Evolutionary conservation across 1,284 basidiomycete species (phyloP).

Genomic region (Macrocybe sp.): DNA sequence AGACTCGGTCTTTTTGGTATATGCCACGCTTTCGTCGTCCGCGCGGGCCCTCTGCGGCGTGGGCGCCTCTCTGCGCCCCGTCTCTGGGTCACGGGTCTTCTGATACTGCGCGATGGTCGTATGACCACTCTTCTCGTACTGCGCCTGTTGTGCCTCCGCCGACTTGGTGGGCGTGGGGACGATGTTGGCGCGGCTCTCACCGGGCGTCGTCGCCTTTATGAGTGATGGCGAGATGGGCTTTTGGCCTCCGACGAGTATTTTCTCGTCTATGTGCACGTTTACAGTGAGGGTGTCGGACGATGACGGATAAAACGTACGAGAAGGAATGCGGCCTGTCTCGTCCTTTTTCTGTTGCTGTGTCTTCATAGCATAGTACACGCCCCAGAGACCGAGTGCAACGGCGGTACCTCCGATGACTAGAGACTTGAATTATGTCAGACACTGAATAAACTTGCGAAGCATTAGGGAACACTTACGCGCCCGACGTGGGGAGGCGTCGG

Average conservation of each 20-base stretch:
- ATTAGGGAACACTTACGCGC: background rate
- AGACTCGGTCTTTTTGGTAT: slow-evolving; percentile 12
- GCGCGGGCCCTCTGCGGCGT: slow-evolving; percentile 12
- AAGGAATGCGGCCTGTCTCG: slow-evolving; percentile 9
- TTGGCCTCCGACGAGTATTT: background rate
- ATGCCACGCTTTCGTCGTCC: slow-evolving; percentile 6
- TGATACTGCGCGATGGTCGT: slow-evolving; percentile 7
- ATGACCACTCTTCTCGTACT: slow-evolving; percentile 3
- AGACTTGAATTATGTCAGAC: slow-evolving; percentile 4
- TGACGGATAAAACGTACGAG: slow-evolving; percentile 8
- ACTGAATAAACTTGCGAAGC: background rate
- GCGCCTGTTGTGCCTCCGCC: slow-evolving; percentile 6
- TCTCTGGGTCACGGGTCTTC: slow-evolving; percentile 1
- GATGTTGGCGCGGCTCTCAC: slow-evolving; percentile 2
- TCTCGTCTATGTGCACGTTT: background rate
- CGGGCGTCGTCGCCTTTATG: slow-evolving; percentile 7
- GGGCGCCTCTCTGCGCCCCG: slow-evolving; percentile 10
- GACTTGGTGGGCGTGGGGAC: slow-evolving; percentile 8
- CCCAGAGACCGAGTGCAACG: slow-evolving; percentile 12
- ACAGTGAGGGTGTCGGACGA: too few relatives aligned
- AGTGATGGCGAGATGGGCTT: slow-evolving; percentile 15
- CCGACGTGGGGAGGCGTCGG: background rate
- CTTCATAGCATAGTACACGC: slow-evolving; percentile 14
- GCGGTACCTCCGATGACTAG: slow-evolving; percentile 11
- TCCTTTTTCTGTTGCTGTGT: slow-evolving; percentile 13